Evolutionary conservation across 305 asterid species (phyloP).

Genomic region (Fraxinus ornus): DNA sequence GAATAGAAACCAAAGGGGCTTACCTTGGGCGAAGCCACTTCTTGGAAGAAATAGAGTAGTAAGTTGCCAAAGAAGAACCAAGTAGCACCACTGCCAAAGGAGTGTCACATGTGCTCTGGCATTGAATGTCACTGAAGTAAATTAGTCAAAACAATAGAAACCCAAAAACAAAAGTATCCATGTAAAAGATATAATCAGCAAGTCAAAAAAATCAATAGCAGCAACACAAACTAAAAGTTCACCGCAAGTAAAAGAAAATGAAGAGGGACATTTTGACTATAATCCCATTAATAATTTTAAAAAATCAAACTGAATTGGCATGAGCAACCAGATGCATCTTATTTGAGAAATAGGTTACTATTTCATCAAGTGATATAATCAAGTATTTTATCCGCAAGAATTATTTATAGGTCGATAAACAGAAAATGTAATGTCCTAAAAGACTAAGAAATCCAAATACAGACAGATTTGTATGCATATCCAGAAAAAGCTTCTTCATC

Average conservation of each 20-base stretch:
- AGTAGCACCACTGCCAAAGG: constrained; percentile 57
- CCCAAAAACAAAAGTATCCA: background rate
- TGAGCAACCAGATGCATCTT: background rate
- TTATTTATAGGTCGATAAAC: background rate
- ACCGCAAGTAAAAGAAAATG: background rate
- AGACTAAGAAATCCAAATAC: background rate
- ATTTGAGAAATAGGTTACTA: background rate
- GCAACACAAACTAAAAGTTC: constrained; percentile 13
- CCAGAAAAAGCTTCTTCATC: background rate
- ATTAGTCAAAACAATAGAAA: constrained; percentile 1
- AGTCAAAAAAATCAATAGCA: background rate
- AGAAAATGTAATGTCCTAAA: background rate
- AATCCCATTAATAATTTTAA: background rate
- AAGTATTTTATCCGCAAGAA: background rate
- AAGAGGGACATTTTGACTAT: background rate
- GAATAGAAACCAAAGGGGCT: constrained; percentile 26
- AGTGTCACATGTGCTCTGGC: constrained; percentile 74
- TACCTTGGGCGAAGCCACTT: constrained; percentile 40
- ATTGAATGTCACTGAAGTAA: constrained; percentile 26
- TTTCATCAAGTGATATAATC: background rate
- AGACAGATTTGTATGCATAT: background rate
- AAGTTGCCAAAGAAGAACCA: constrained; percentile 37
- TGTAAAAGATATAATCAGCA: background rate
- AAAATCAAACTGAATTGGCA: background rate
- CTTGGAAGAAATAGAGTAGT: constrained; percentile 38